Conservation (phyloP, 257 asterid genomes). For the Gynochthodes officinalis region DNA sequence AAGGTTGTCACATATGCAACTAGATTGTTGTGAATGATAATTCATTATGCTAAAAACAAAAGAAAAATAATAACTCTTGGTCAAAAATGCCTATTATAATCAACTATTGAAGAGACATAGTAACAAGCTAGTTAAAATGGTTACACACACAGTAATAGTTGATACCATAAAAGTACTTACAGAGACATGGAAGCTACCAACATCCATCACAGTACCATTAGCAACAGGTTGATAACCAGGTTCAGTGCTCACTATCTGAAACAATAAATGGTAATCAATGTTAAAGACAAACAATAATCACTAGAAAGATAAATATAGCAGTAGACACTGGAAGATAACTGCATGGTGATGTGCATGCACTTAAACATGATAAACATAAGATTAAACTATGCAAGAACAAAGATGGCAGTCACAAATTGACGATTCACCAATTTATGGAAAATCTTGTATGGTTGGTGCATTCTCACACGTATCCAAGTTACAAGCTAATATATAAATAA, state of each 20-base stretch:
- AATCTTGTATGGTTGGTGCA: neutral
- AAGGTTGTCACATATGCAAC: neutral
- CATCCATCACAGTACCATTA: constrained; percentile 66
- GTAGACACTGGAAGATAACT: neutral
- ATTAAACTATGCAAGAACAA: neutral
- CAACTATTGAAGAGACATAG: neutral
- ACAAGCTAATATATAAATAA: neutral
- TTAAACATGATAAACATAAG: neutral
- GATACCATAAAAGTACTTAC: constrained; percentile 50
- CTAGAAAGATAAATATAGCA: neutral
- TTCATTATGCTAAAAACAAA: neutral
- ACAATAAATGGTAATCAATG: constrained; percentile 10
- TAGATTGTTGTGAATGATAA: neutral
- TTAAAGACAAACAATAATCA: neutral
- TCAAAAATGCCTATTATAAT: neutral
- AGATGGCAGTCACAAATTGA: neutral
- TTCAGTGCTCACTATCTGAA: constrained; percentile 82
- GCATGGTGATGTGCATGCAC: neutral
- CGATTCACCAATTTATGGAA: neutral
- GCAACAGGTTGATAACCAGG: constrained; percentile 64
- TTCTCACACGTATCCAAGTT: neutral
- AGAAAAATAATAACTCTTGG: neutral
- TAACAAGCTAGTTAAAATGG: neutral
- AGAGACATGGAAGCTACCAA: constrained; percentile 60
- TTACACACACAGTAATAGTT: neutral